These are phyloP conservation scores for Aspergillus bridgeri DNA, from an alignment of 495 filamentous ascomycete genomes.

Conservation along the genomic window DNA sequence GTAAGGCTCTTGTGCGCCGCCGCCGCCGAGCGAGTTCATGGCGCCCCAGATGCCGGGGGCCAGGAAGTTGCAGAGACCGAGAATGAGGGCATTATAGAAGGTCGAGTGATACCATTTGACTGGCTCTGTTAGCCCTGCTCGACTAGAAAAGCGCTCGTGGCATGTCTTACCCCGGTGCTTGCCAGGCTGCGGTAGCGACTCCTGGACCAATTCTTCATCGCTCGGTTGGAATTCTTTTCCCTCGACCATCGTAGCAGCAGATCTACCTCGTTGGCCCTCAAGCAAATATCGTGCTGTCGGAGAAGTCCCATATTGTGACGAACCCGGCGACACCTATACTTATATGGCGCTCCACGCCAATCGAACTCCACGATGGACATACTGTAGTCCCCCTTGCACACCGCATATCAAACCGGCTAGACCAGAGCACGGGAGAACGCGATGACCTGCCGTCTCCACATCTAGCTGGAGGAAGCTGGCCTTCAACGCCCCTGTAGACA, in stretches of 20 bases:
- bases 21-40: constrained; percentile 67
- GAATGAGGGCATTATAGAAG: constrained; percentile 60
- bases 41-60: constrained; percentile 67
- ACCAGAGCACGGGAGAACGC: background rate
- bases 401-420: background rate
- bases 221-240: constrained; percentile 21
- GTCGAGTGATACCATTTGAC: constrained; percentile 65
- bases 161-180: constrained; percentile 25
- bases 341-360: background rate
- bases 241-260: background rate
- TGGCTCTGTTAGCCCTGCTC: constrained; percentile 14
- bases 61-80: constrained; percentile 60
- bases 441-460: background rate
- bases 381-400: background rate
- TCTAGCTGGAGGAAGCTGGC: background rate
- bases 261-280: background rate
- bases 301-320: background rate
- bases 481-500: background rate
- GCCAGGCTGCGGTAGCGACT: background rate
- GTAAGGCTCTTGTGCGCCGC: constrained; percentile 58
- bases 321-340: background rate
- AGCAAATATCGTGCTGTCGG: background rate
- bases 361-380: background rate
- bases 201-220: constrained; percentile 20
- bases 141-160: background rate